Conservation (phyloP, 208 protist species). For the Leptomonas seymouri region DNA sequence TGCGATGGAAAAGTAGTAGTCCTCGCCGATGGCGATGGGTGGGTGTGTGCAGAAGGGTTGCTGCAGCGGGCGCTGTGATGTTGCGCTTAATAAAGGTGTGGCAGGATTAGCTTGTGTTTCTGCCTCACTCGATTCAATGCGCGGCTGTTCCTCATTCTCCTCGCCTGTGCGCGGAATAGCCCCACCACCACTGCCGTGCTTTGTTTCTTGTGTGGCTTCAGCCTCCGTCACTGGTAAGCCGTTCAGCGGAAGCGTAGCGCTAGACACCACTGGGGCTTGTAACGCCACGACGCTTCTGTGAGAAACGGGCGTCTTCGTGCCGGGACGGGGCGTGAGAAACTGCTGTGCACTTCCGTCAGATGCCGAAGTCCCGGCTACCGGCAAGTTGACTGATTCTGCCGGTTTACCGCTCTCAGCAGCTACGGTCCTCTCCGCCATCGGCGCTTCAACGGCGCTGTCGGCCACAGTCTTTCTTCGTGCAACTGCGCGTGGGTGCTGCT, state of each 20-base stretch:
- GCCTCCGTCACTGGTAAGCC: too few species aligned
- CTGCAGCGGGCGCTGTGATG: neutral
- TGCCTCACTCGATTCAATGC: too few species aligned
- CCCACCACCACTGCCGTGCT: too few species aligned
- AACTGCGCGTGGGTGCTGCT: neutral
- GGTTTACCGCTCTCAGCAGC: too few species aligned
- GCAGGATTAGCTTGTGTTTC: neutral
- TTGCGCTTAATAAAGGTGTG: neutral
- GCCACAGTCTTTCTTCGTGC: neutral
- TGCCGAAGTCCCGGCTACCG: neutral
- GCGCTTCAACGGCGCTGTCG: neutral
- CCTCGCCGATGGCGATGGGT: slow-evolving; percentile 47
- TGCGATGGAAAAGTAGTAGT: slow-evolving; percentile 64
- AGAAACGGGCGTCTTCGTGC: neutral
- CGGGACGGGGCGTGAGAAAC: neutral
- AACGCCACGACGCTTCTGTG: neutral
- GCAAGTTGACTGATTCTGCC: too few species aligned
- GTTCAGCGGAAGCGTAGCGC: neutral
- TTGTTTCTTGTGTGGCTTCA: too few species aligned
- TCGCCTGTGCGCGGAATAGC: too few species aligned
- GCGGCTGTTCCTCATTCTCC: too few species aligned
- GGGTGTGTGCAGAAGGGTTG: slow-evolving; percentile 9
- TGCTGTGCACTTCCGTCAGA: slow-evolving; percentile 3
- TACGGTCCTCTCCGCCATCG: too few species aligned
- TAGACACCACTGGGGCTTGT: neutral